Conservation (phyloP, 352 stramenopile species). For the Phytophthora boehmeriae region DNA sequence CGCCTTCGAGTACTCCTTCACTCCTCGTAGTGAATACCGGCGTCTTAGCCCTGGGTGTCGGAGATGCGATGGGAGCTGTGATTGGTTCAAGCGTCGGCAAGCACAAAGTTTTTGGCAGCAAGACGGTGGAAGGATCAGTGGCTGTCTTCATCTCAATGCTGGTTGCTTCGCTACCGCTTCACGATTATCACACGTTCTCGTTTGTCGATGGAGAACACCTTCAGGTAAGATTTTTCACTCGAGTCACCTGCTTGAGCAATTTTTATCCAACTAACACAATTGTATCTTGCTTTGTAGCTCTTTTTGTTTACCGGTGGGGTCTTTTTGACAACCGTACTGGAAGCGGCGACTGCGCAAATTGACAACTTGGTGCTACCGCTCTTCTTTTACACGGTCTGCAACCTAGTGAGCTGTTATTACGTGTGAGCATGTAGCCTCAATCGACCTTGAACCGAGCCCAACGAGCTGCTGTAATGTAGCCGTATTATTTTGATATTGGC, state of each 20-base stretch:
- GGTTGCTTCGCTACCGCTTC: slow-evolving; percentile 52
- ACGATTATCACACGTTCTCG: slow-evolving; percentile 40
- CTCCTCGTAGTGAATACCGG: slow-evolving; percentile 65
- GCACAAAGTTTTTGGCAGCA: slow-evolving; percentile 60
- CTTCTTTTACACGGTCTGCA: slow-evolving; percentile 61
- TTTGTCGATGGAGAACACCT: slow-evolving; percentile 24
- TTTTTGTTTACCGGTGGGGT: slow-evolving; percentile 31
- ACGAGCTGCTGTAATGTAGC: too few relatives aligned
- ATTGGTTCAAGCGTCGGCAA: slow-evolving; percentile 61
- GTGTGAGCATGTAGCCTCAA: slow-evolving; percentile 1
- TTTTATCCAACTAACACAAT: background rate
- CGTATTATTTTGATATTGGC: background rate
- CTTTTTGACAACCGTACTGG: slow-evolving; percentile 66
- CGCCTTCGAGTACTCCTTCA: slow-evolving; percentile 2
- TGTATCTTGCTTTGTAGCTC: slow-evolving; percentile 27
- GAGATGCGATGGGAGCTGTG: slow-evolving; percentile 78
- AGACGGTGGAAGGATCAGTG: slow-evolving; percentile 66
- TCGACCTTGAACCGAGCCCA: background rate
- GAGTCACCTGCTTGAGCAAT: background rate
- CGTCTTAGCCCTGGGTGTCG: slow-evolving; percentile 70
- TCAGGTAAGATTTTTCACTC: slow-evolving; percentile 35
- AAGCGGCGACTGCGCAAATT: slow-evolving; percentile 77
- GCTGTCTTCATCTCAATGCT: slow-evolving; percentile 69
- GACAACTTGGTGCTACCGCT: slow-evolving; percentile 86
- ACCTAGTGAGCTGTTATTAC: slow-evolving; percentile 53